These are phyloP conservation scores for Ophiostoma quercus DNA, from an alignment of 2,329 filamentous ascomycete species.

Conservation along the genomic window DNA sequence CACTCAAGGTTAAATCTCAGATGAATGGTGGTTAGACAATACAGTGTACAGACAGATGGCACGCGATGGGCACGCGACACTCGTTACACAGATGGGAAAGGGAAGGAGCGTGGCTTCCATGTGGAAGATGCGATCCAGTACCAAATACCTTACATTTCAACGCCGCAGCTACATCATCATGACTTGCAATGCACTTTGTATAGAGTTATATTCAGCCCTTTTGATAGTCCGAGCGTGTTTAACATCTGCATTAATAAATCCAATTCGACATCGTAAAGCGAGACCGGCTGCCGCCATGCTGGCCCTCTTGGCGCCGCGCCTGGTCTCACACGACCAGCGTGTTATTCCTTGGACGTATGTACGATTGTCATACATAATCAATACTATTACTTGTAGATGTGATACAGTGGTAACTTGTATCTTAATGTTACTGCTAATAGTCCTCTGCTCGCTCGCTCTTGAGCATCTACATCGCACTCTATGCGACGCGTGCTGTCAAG, in stretches of 20 bases:
- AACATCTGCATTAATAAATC: neutral
- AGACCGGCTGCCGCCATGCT: neutral
- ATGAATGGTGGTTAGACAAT: neutral
- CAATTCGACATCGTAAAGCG: neutral
- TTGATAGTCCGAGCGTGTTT: neutral
- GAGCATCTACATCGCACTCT: too few species aligned
- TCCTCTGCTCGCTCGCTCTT: too few species aligned
- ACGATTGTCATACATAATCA: neutral
- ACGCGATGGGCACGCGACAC: conserved; percentile 9
- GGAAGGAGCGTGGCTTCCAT: conserved; percentile 1
- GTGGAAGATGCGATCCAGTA: conserved; percentile 1
- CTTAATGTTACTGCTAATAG: neutral
- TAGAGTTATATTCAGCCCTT: too few species aligned
- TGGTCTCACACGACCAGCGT: neutral
- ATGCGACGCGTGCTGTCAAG: neutral
- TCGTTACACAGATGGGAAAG: neutral
- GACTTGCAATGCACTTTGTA: neutral
- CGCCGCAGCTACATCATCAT: neutral
- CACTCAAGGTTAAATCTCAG: conserved; percentile 11
- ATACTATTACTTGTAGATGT: neutral
- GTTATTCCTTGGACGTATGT: neutral
- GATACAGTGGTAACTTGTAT: neutral
- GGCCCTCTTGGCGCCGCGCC: neutral
- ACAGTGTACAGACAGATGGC: too few species aligned
- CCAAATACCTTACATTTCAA: neutral